Conservation (phyloP, 257 asterid species). For the Misopates orontium region DNA sequence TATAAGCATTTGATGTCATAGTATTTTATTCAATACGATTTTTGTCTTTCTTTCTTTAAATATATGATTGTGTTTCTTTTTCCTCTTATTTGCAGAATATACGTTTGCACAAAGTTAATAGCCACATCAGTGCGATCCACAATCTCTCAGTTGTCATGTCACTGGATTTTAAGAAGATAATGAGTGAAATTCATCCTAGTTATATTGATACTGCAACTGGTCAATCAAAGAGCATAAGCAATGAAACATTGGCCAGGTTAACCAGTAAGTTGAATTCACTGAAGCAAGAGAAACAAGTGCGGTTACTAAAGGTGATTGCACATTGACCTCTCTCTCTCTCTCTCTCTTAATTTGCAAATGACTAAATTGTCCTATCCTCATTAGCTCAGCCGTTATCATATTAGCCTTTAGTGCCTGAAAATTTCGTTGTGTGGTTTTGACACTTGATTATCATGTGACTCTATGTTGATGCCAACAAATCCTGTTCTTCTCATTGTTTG, state of each 20-base stretch:
- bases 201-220: slow-evolving; percentile 42
- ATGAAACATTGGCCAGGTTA: slow-evolving; percentile 67
- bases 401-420: neutral
- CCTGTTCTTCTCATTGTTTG: slow-evolving; percentile 9
- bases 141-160: slow-evolving; percentile 68
- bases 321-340: neutral
- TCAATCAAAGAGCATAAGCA: slow-evolving; percentile 66
- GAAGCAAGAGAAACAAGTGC: slow-evolving; percentile 63
- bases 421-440: neutral
- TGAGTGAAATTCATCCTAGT: slow-evolving; percentile 66
- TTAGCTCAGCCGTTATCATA: neutral
- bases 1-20: slow-evolving; percentile 5
- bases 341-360: too few species aligned
- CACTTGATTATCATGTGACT: slow-evolving; percentile 14
- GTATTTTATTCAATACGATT: neutral
- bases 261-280: slow-evolving; percentile 54
- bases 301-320: slow-evolving; percentile 47
- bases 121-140: slow-evolving; percentile 49
- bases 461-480: slow-evolving; percentile 15
- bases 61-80: neutral
- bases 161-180: slow-evolving; percentile 58
- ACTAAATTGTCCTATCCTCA: too few species aligned
- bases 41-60: slow-evolving; percentile 13
- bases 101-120: slow-evolving; percentile 60
- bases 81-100: slow-evolving; percentile 48